A percentile compares a stretch with the other conserved stretches of the same genome.
Conservation (phyloP, 2,329 filamentous ascomycete genomes). For the Penicillium sp. region DNA sequence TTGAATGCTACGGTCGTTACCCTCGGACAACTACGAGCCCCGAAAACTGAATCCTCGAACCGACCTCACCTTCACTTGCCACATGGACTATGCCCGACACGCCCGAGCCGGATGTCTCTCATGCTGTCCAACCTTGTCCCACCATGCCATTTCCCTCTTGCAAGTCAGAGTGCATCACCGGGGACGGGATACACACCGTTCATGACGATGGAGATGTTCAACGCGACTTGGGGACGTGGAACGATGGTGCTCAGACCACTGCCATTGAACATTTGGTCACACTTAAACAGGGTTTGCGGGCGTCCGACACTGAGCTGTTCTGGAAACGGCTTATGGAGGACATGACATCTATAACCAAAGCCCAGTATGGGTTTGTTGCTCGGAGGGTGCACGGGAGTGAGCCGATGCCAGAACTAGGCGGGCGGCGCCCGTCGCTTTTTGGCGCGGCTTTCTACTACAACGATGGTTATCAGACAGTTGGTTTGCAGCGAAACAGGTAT, state of each 20-base stretch:
- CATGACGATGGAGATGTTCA: slow-evolving; percentile 23
- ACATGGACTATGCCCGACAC: slow-evolving; percentile 34
- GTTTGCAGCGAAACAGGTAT: slow-evolving; percentile 60
- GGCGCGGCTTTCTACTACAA: slow-evolving; percentile 66
- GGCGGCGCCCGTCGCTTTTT: slow-evolving; percentile 61
- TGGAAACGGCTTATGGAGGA: slow-evolving; percentile 64
- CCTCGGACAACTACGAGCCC: not conserved
- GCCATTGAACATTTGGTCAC: slow-evolving; percentile 59
- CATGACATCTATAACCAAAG: slow-evolving; percentile 59
- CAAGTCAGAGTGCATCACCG: slow-evolving; percentile 29
- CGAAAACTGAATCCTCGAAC: slow-evolving; percentile 7
- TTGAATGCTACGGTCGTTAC: slow-evolving; percentile 9
- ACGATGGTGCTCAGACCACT: slow-evolving; percentile 54
- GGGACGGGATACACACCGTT: slow-evolving; percentile 15
- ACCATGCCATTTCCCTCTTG: slow-evolving; percentile 29
- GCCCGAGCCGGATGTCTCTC: slow-evolving; percentile 31
- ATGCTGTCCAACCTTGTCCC: slow-evolving; percentile 22
- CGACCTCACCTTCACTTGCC: slow-evolving; percentile 14
- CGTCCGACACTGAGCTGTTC: slow-evolving; percentile 57
- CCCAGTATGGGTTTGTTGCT: slow-evolving; percentile 67
- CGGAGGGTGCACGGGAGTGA: slow-evolving; percentile 62
- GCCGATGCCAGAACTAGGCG: slow-evolving; percentile 58
- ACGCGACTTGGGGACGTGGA: slow-evolving; percentile 30
- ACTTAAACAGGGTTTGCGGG: slow-evolving; percentile 56
- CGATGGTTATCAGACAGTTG: slow-evolving; percentile 53